Evolutionary conservation across 441 rosid species (phyloP).

Genomic region (Gossypium davidsonii): DNA sequence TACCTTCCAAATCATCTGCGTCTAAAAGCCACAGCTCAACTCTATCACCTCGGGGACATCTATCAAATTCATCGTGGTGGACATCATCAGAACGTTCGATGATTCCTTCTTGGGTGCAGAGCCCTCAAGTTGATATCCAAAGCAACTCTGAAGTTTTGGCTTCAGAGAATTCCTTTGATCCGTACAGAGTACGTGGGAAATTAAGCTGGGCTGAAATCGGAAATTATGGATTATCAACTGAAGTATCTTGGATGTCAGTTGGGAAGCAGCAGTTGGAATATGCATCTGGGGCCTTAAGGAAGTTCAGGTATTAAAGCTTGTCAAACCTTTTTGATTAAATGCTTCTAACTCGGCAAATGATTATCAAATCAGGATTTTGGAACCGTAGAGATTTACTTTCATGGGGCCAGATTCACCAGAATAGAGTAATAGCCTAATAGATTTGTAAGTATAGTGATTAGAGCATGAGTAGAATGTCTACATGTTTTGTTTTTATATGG

Average conservation of each 20-base stretch:
- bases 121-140: constrained; percentile 52
- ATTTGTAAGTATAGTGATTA: not conserved
- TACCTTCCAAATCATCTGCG: constrained; percentile 39
- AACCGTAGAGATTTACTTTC: not conserved
- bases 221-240: constrained; percentile 46
- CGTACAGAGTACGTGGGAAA: constrained; percentile 55
- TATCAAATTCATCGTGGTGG: constrained; percentile 67
- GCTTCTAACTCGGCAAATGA: not conserved
- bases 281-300: constrained; percentile 67
- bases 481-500: not conserved
- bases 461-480: not conserved
- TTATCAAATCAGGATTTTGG: not conserved
- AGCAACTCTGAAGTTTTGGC: constrained; percentile 49
- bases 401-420: not conserved
- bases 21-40: constrained; percentile 45
- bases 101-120: constrained; percentile 58
- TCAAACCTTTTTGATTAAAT: not conserved
- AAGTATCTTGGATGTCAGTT: constrained; percentile 73
- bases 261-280: constrained; percentile 60
- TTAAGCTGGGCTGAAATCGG: constrained; percentile 64
- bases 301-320: constrained; percentile 44
- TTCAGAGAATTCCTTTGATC: constrained; percentile 46
- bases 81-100: constrained; percentile 57
- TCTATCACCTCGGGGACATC: constrained; percentile 42
- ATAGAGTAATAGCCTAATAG: not conserved